Evolutionary conservation across 1,284 basidiomycete genomes (phyloP), one percentile per base, ranked within the genome.

Genomic region (Abortiporus biennis): DNA sequence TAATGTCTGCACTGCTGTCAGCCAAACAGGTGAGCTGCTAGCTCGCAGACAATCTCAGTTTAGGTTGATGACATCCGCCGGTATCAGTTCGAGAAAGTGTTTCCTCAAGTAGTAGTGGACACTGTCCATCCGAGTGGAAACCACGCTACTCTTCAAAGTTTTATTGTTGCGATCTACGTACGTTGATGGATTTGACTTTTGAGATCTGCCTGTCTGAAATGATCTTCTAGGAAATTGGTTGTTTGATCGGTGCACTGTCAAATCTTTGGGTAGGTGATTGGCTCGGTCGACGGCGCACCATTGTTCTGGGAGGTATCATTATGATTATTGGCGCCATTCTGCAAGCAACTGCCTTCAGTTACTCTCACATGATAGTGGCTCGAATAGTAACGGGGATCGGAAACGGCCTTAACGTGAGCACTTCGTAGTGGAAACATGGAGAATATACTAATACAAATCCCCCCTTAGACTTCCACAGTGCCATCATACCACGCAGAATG

Each of bases 401-500:
- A 8, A 85, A 85, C 52, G 83, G 83, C 21, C 57, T 84, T 37
- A 84, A 84, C 52, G 76, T 77, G 41, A 29, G 71, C 55, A 21
- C 19, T 38, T 16, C 33, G 4, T 22, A 20, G 16, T 27, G n/a
- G 17, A 12, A 2, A 3, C n/a, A n/a, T 22, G 12, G 20, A 13
- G 5, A 31, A 31, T 15, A 20, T 11, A 6, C 15, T 19, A 19
- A 27, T 29, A 41, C 19, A 29, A 13, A 32, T 23, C 19, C 22
- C 4, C 60, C 1, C 56, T 8, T 67, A 80, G 77, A 80, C 78
- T 2, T 79, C 77, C 2, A 79, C 77, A 8, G 75, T 80, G 1
- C 77, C 78, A 6, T 66, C 68, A 5, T 80, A 82, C 49, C 81
- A 83, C 42, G 77, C 80, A 0, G 83, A 86, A 55, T 77, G 78